Evolutionary conservation across 768 basidiomycete genomes (phyloP).

Genomic region (Gautieria morchelliformis): DNA sequence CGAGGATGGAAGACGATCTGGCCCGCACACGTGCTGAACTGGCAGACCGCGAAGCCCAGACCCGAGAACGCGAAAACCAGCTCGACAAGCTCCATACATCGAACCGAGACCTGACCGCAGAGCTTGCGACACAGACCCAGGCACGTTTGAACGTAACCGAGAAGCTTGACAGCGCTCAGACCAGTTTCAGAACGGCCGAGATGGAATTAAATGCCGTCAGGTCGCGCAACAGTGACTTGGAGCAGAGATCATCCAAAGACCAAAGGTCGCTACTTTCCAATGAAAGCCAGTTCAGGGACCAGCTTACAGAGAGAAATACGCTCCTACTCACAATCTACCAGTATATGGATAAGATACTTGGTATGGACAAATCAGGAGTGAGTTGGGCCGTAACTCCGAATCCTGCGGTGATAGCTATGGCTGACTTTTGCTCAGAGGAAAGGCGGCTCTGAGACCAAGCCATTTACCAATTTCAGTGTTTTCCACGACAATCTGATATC

Average conservation of each 20-base stretch:
- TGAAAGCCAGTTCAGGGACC: slow-evolving; percentile 81
- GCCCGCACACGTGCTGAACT: slow-evolving; percentile 60
- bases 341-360: slow-evolving; percentile 89
- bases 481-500: slow-evolving; percentile 93
- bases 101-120: slow-evolving; percentile 68
- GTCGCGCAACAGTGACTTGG: slow-evolving; percentile 60
- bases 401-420: background rate
- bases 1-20: slow-evolving; percentile 72
- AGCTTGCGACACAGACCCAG: slow-evolving; percentile 80
- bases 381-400: slow-evolving; percentile 20
- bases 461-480: slow-evolving; percentile 85
- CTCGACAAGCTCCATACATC: slow-evolving; percentile 72
- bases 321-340: slow-evolving; percentile 88
- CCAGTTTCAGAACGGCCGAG: slow-evolving; percentile 56
- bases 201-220: slow-evolving; percentile 52
- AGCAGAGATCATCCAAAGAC: slow-evolving; percentile 73
- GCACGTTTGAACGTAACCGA: slow-evolving; percentile 78
- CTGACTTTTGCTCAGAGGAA: slow-evolving; percentile 46
- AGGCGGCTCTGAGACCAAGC: slow-evolving; percentile 72
- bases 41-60: slow-evolving; percentile 51
- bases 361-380: slow-evolving; percentile 79
- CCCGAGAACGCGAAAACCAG: slow-evolving; percentile 59
- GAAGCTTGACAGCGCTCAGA: slow-evolving; percentile 71
- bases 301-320: slow-evolving; percentile 88
- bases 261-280: slow-evolving; percentile 60